Conservation (phyloP, 352 stramenopile genomes). For the Globisporangium echinulatum region DNA sequence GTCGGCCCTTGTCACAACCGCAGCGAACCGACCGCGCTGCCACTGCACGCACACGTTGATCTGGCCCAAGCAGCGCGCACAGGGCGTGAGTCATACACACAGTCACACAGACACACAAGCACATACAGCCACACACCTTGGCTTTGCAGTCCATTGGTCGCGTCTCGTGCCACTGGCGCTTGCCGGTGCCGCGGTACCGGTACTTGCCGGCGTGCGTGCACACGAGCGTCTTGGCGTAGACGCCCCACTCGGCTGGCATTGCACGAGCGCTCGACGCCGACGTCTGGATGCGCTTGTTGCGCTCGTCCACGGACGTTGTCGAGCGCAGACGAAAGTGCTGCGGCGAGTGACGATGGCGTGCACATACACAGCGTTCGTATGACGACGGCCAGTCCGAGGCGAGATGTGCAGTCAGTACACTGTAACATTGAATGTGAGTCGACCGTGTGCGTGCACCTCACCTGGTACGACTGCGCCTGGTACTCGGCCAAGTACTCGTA, state of each 20-base stretch:
- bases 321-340: conserved; percentile 5
- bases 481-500: neutral
- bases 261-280: conserved; percentile 1
- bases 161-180: conserved; percentile 11
- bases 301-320: conserved; percentile 5
- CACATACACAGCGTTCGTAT: no score
- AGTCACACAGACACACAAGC: neutral
- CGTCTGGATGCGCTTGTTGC: conserved; percentile 2
- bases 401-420: neutral
- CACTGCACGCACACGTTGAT: conserved; percentile 5
- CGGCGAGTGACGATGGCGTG: no score
- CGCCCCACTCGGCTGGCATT: conserved; percentile 6
- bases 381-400: no score
- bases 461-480: conserved; percentile 1
- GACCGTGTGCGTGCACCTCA: neutral
- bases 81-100: neutral
- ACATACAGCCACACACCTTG: conserved; percentile 4
- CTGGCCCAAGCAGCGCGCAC: neutral
- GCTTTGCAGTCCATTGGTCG: conserved; percentile 17
- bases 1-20: conserved; percentile 1
- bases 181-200: conserved; percentile 11
- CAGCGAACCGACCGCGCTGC: neutral
- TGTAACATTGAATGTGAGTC: neutral
- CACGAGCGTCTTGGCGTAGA: conserved; percentile 19
- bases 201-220: conserved; percentile 17